These are phyloP conservation scores for Fagopyrum homotropicum DNA, from an alignment of 148 eudicot species.

Conservation along the genomic window DNA sequence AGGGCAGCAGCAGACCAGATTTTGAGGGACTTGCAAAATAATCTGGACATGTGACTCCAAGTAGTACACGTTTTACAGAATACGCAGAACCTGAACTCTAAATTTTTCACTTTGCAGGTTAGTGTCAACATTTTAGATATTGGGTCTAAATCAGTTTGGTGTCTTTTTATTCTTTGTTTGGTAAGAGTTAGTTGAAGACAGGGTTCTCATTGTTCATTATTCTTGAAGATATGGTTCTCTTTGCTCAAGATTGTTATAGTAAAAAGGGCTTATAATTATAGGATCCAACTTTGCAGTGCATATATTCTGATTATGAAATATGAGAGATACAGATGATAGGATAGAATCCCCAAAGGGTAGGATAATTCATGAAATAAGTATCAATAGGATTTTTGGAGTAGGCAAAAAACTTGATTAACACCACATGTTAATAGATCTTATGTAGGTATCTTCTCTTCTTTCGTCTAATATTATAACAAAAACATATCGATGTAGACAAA, in stretches of 20 bases:
- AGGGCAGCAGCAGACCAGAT: constrained; percentile 92
- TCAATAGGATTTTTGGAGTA: neutral
- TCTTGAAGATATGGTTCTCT: no score
- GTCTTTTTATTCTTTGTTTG: neutral
- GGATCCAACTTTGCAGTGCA: neutral
- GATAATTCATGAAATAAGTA: neutral
- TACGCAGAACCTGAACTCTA: constrained; percentile 74
- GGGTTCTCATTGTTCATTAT: neutral
- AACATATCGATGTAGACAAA: no score
- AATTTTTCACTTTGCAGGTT: constrained; percentile 93
- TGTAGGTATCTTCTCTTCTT: neutral
- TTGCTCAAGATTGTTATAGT: neutral
- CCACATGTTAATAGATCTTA: neutral
- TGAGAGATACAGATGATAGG: neutral
- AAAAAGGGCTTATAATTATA: neutral
- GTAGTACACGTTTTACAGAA: constrained; percentile 93
- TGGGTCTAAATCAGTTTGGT: neutral
- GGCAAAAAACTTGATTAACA: neutral
- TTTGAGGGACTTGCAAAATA: constrained; percentile 82
- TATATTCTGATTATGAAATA: neutral
- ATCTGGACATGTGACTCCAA: constrained; percentile 99
- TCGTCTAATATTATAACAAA: neutral
- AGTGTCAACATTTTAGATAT: constrained; percentile 12
- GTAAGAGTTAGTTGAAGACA: neutral
- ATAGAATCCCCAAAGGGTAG: neutral